phyloP scores from a whole-genome alignment of 371 early-diverging fungal genomes.

The Umbelopsis sp. region DNA sequence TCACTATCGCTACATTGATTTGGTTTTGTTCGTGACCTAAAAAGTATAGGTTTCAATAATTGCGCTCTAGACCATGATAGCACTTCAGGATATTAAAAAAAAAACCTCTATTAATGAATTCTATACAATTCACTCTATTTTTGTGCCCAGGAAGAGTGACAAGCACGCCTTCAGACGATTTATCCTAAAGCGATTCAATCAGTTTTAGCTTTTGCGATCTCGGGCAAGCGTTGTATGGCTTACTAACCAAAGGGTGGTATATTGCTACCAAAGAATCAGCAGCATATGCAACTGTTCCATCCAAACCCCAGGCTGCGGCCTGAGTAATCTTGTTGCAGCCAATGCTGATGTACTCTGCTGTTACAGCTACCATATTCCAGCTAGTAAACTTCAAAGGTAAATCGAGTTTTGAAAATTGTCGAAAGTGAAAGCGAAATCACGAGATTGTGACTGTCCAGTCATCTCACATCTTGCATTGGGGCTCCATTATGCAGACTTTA shows the following conservation, averaged over 20 bases:
- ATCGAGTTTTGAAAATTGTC: background rate
- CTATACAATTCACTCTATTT: conserved; percentile 80
- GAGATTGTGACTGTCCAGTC: background rate
- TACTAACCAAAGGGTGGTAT: conserved; percentile 70
- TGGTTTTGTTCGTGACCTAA: conserved; percentile 54
- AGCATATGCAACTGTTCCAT: conserved; percentile 77
- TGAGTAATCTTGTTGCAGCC: conserved; percentile 75
- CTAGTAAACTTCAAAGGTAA: background rate
- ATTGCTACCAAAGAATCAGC: conserved; percentile 75
- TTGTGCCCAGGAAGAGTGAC: conserved; percentile 80
- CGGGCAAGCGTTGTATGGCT: background rate
- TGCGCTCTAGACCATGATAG: background rate
- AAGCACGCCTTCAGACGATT: conserved; percentile 53
- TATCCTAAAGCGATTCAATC: conserved; percentile 44
- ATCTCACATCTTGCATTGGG: too few relatives aligned
- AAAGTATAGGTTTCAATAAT: background rate
- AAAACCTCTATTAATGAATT: conserved; percentile 67
- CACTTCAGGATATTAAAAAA: conserved; percentile 1
- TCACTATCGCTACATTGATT: conserved; percentile 69
- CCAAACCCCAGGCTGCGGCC: conserved; percentile 68
- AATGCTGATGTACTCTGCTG: conserved; percentile 66
- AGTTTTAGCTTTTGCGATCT: background rate
- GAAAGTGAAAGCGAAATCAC: background rate
- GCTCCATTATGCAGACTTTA: too few relatives aligned
- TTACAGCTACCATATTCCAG: conserved; percentile 30